Evolutionary conservation across 805 yeast genomes (phyloP), one percentile per base, ranked within the genome.

Genomic region (Pichia gijzeniarum): DNA sequence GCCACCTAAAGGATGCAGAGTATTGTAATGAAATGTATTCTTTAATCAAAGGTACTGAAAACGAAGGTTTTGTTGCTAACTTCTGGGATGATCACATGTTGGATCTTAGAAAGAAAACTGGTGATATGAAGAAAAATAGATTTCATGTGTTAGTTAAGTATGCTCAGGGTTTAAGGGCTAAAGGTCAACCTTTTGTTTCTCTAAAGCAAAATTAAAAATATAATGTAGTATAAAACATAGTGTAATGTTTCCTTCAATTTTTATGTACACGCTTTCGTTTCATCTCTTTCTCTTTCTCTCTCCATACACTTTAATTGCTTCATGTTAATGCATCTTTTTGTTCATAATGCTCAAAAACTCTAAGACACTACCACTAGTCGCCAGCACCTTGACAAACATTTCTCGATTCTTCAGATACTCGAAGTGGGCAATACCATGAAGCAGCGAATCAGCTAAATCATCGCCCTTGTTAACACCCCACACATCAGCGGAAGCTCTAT

Each of bases 381-480:
- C 18, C 14, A 45, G 16, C 6, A 41, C 14, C 14, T 19, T 18
- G 2, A 33, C 13, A n/a, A 50, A 35, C 32, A 59, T 28, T 22
- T 37, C 18, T 22, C 51, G 36, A 21, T 43, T 47, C 5, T 52
- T 35, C 32, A 68, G 63, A 75, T 81, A 79, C 12, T 63, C 55
- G 13, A 66, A 43, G 69, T 76, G 74, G 1, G 76, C 69, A 2
- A 80, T 48, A 1, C 77, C 84, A 58, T 82, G 86, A 14, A 82
- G 61, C n/a, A 82, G 62, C 1, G 82, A 70, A 57, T 82, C 90
- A 8, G 80, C 74, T 45, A 82, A 62, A 57, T 82, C 90, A 57
- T 82, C 90, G 36, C 75, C 74, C 56, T 82, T 82, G 27, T 47
- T 51, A 3, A 31, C 43, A 7, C 55, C 52, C 43, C 55, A 57